Conservation (phyloP, 2,329 filamentous ascomycete species). For the Esteya vermicola region DNA sequence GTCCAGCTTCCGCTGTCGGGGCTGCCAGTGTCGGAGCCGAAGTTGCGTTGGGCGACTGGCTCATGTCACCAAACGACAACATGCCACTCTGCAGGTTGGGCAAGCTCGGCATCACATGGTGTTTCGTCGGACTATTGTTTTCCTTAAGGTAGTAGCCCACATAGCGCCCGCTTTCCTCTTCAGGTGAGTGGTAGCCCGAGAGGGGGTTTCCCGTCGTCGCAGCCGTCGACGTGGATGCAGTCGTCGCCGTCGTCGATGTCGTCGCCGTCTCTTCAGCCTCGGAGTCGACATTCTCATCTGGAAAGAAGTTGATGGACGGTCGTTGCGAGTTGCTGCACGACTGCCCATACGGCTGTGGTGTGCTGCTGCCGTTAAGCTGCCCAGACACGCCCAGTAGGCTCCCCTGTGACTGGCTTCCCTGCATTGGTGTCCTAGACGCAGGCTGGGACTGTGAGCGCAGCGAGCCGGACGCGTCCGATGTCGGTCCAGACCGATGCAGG, state of each 20-base stretch:
- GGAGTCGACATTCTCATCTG: conserved; percentile 33
- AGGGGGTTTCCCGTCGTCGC: conserved; percentile 21
- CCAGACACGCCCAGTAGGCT: conserved; percentile 2
- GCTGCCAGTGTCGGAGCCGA: neutral
- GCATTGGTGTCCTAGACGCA: conserved; percentile 30
- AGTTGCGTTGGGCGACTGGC: conserved; percentile 13
- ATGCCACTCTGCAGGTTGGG: conserved; percentile 23
- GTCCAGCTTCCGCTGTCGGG: neutral
- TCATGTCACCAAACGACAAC: conserved; percentile 32
- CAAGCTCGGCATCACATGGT: conserved; percentile 5
- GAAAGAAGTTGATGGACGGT: conserved; percentile 37
- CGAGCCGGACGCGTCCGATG: conserved; percentile 38
- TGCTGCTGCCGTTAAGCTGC: conserved; percentile 17
- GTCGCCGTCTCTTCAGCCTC: conserved; percentile 29
- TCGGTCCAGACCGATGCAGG: conserved; percentile 36
- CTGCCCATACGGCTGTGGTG: conserved; percentile 19
- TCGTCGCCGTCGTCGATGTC: no score
- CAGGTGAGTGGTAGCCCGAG: conserved; percentile 28
- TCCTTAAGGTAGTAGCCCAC: conserved; percentile 23
- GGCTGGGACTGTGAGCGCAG: conserved; percentile 54
- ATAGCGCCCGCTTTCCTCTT: conserved; percentile 28
- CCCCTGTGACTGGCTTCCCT: conserved; percentile 15
- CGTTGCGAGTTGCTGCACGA: conserved; percentile 35
- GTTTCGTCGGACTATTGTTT: conserved; percentile 13
- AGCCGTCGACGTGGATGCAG: no score